These are phyloP conservation scores for Schoenoplectus tabernaemontani DNA, from an alignment of 202 grass and related monocot genomes.

Conservation along the genomic window DNA sequence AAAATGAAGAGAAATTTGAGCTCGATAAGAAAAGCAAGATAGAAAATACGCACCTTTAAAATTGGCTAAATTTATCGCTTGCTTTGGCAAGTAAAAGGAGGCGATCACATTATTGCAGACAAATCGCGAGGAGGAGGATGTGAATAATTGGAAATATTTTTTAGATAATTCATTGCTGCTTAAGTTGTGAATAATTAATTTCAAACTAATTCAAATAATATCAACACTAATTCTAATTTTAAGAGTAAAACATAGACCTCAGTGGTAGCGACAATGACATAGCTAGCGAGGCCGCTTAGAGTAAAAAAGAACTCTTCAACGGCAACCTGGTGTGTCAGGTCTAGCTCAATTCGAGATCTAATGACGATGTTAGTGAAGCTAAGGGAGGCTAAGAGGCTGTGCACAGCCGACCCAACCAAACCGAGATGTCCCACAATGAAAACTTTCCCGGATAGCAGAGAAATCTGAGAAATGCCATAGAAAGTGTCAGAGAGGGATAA, in stretches of 20 bases:
- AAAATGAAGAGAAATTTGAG: slow-evolving; percentile 8
- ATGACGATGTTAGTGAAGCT: slow-evolving; percentile 68
- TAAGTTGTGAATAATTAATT: background rate
- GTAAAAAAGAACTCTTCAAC: slow-evolving; percentile 67
- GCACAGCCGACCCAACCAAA: slow-evolving; percentile 57
- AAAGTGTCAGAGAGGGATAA: background rate
- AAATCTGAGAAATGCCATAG: background rate
- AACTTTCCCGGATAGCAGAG: slow-evolving; percentile 35
- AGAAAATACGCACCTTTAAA: slow-evolving; percentile 2
- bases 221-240: background rate
- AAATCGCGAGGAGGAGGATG: too few species aligned
- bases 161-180: too few species aligned
- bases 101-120: too few species aligned
- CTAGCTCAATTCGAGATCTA: slow-evolving; percentile 53
- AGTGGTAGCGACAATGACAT: slow-evolving; percentile 59
- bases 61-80: slow-evolving; percentile 11
- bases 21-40: background rate
- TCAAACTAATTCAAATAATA: background rate
- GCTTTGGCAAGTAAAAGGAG: background rate
- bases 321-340: slow-evolving; percentile 55
- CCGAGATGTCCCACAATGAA: slow-evolving; percentile 63
- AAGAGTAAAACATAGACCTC: slow-evolving; percentile 32
- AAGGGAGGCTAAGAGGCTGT: slow-evolving; percentile 36
- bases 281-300: slow-evolving; percentile 47
- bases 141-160: too few species aligned